Percentiles rank a stretch among this genome's conserved stretches.
Conservation (phyloP, 1,284 basidiomycete genomes). For the Entoloma clypeatum region DNA sequence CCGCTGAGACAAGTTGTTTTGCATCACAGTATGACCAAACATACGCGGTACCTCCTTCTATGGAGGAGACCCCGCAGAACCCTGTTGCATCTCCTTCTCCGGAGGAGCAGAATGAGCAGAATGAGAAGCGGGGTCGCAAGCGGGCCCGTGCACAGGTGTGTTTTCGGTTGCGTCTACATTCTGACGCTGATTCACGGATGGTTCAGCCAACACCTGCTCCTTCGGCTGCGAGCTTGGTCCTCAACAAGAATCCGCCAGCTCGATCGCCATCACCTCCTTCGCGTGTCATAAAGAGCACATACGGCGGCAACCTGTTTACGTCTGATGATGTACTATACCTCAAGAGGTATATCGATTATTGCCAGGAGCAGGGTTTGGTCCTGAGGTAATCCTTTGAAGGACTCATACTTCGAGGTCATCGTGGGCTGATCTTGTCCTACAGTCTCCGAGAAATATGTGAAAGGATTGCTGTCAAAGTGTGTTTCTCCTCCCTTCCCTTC, state of each 20-base stretch:
- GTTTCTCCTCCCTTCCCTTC: constrained; percentile 13
- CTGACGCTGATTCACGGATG: constrained; percentile 6
- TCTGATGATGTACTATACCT: constrained; percentile 74
- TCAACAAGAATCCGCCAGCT: constrained; percentile 61
- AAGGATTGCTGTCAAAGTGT: constrained; percentile 72
- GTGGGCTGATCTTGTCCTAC: constrained; percentile 6
- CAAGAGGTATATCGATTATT: constrained; percentile 82
- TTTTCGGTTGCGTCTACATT: constrained; percentile 10
- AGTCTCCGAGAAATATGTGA: constrained; percentile 81
- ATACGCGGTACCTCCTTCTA: constrained; percentile 38
- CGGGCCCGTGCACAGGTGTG: constrained; percentile 54
- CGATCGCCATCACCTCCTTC: constrained; percentile 77
- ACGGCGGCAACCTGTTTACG: constrained; percentile 80
- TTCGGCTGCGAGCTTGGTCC: constrained; percentile 59
- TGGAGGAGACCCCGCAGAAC: constrained; percentile 31
- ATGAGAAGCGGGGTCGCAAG: constrained; percentile 54
- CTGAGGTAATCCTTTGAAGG: constrained; percentile 48
- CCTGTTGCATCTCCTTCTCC: constrained; percentile 39
- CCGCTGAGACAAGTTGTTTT: too few species aligned
- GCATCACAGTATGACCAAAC: constrained; percentile 36
- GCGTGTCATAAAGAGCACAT: constrained; percentile 80
- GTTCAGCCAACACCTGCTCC: constrained; percentile 55
- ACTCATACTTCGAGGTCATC: constrained; percentile 9
- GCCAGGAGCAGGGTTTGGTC: constrained; percentile 76
- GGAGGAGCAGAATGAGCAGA: constrained; percentile 20